Conservation (phyloP, 495 filamentous ascomycete species). For the Hyphodiscus hymeniophilus region DNA sequence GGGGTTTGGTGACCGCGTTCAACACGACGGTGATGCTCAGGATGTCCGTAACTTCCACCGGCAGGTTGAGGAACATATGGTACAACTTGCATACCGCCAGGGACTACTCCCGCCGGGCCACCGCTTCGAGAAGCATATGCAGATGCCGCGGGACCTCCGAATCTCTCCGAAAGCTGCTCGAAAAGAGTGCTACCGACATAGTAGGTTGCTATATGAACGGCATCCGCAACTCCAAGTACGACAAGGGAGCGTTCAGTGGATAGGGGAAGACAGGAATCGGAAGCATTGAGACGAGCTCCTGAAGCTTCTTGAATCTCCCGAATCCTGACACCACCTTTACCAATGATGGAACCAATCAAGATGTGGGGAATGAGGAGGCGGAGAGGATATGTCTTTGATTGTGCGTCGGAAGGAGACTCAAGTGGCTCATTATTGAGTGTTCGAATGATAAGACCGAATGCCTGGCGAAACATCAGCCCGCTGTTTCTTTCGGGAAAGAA, state of each 20-base stretch:
- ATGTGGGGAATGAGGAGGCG: constrained; percentile 94
- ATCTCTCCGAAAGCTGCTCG: constrained; percentile 92
- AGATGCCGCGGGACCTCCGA: constrained; percentile 90
- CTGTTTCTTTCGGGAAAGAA: not conserved
- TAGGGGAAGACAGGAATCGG: constrained; percentile 83
- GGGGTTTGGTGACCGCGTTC: constrained; percentile 51
- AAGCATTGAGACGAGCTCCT: constrained; percentile 92
- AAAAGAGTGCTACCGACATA: constrained; percentile 94
- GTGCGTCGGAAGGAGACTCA: constrained; percentile 72
- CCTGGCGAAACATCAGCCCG: constrained; percentile 42
- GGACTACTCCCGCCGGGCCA: constrained; percentile 82
- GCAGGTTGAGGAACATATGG: constrained; percentile 91
- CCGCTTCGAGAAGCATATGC: constrained; percentile 95
- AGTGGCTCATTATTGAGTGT: constrained; percentile 95
- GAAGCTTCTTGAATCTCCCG: constrained; percentile 98
- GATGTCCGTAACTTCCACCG: constrained; percentile 83
- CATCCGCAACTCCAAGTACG: constrained; percentile 82
- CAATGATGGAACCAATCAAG: constrained; percentile 96
- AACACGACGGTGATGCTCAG: constrained; percentile 68
- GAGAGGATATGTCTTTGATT: constrained; percentile 95
- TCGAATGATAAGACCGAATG: constrained; percentile 95
- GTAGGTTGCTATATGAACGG: constrained; percentile 97
- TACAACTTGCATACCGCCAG: constrained; percentile 95
- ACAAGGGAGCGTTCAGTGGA: constrained; percentile 97
- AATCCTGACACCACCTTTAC: constrained; percentile 89